A percentile compares a stretch with the other conserved stretches of the same genome.
These are phyloP conservation scores for Vitis hybrid DNA, from an alignment of 177 flowering plant genomes.

Conservation along the genomic window DNA sequence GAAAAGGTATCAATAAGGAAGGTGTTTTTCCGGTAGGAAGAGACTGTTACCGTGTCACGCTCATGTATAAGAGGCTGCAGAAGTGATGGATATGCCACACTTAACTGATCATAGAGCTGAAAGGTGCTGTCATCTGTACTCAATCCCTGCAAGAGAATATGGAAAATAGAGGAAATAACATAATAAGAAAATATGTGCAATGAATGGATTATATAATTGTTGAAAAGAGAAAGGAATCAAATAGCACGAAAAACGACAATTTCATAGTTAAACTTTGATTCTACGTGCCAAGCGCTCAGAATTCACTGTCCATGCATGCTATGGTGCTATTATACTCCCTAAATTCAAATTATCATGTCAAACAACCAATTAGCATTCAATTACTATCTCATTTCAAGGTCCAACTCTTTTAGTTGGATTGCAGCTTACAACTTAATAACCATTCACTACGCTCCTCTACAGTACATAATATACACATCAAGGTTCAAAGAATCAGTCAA, in stretches of 20 bases:
- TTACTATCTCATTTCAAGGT: too few relatives aligned
- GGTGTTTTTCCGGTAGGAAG: not conserved
- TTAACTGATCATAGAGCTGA: slow-evolving; percentile 73
- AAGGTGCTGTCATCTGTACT: slow-evolving; percentile 41
- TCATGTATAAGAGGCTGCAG: slow-evolving; percentile 91
- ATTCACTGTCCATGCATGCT: too few relatives aligned
- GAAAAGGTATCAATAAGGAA: not conserved
- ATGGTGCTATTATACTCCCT: too few relatives aligned
- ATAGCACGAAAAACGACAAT: too few relatives aligned
- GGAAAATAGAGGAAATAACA: not conserved
- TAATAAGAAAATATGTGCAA: not conserved
- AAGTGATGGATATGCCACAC: slow-evolving; percentile 76
- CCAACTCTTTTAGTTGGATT: too few relatives aligned
- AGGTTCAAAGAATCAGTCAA: too few relatives aligned
- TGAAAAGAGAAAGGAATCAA: not conserved
- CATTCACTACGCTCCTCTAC: too few relatives aligned
- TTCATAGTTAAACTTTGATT: not conserved
- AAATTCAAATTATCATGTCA: too few relatives aligned
- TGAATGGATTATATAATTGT: not conserved
- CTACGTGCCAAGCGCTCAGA: not conserved
- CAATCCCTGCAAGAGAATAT: slow-evolving; percentile 40
- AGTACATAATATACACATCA: too few relatives aligned
- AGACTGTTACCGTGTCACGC: slow-evolving; percentile 70
- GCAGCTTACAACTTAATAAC: too few relatives aligned
- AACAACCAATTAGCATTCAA: too few relatives aligned